Conservation (phyloP, 805 yeast genomes). For the Cyberlindnera veronae region DNA sequence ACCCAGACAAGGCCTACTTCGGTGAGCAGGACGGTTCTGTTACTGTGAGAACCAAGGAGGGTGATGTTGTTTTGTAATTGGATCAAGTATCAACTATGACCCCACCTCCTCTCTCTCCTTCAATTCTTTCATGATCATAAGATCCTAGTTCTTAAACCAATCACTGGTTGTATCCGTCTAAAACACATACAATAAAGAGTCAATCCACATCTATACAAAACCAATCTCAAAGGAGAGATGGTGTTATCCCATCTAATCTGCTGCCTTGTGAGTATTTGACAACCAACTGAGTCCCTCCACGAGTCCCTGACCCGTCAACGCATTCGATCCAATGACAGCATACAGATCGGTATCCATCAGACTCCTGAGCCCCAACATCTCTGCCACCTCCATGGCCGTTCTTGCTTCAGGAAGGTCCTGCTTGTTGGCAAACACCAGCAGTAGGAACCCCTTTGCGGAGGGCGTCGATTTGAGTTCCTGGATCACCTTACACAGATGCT, state of each 20-base stretch:
- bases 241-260: too few species aligned
- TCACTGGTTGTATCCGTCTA: too few species aligned
- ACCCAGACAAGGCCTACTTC: constrained; percentile 77
- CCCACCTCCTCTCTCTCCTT: background rate
- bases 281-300: constrained; percentile 88
- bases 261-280: constrained; percentile 50
- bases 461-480: constrained; percentile 60
- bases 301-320: constrained; percentile 85
- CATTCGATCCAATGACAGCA: constrained; percentile 91
- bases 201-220: background rate
- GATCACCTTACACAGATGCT: constrained; percentile 72
- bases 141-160: too few species aligned
- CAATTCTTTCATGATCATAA: background rate
- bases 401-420: constrained; percentile 92
- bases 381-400: constrained; percentile 82
- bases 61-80: constrained; percentile 17
- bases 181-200: too few species aligned
- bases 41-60: constrained; percentile 30
- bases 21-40: constrained; percentile 79
- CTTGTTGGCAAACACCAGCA: constrained; percentile 86
- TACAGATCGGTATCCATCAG: constrained; percentile 61
- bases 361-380: constrained; percentile 58
- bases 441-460: constrained; percentile 63
- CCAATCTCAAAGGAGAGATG: too few species aligned
- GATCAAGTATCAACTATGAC: background rate